phyloP scores from a whole-genome alignment of 1,284 basidiomycete species.

The Coniophora puteana region DNA sequence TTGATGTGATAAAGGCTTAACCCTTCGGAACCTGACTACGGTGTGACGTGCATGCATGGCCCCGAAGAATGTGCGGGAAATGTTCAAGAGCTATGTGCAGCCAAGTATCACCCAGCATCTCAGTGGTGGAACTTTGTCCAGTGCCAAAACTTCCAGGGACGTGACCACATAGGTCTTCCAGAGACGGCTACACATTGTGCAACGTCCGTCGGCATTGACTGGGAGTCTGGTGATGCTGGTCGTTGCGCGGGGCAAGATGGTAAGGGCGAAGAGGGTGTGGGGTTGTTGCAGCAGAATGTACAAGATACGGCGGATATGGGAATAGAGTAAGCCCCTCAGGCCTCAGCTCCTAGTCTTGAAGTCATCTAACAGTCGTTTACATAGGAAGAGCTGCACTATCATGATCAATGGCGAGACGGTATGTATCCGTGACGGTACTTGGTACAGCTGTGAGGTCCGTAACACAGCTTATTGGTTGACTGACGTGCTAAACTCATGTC shows the following conservation, averaged over 20 bases:
- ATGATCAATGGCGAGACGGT: conserved; percentile 65
- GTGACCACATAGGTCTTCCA: conserved; percentile 59
- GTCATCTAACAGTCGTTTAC: conserved; percentile 10
- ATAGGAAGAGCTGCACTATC: conserved; percentile 82
- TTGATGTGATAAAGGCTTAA: conserved; percentile 47
- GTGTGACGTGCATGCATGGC: conserved; percentile 79
- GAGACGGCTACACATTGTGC: conserved; percentile 69
- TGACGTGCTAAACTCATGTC: conserved; percentile 5
- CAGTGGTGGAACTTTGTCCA: conserved; percentile 73
- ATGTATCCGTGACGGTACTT: conserved; percentile 75
- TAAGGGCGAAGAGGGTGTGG: conserved; percentile 57
- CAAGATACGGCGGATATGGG: conserved; percentile 41
- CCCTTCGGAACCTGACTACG: conserved; percentile 59
- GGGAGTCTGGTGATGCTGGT: conserved; percentile 58
- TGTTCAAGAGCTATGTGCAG: conserved; percentile 79
- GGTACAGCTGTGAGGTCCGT: conserved; percentile 83
- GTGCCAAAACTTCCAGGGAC: conserved; percentile 74
- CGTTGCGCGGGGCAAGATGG: conserved; percentile 56
- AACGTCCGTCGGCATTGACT: conserved; percentile 58
- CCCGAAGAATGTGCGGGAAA: conserved; percentile 81
- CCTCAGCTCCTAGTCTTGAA: conserved; percentile 4
- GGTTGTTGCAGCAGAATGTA: conserved; percentile 60
- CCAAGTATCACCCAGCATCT: conserved; percentile 47
- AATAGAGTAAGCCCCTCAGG: conserved; percentile 47
- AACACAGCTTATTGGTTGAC: conserved; percentile 2